These are phyloP conservation scores for Didymella pomorum DNA, from an alignment of 2,329 filamentous ascomycete genomes.

Conservation along the genomic window DNA sequence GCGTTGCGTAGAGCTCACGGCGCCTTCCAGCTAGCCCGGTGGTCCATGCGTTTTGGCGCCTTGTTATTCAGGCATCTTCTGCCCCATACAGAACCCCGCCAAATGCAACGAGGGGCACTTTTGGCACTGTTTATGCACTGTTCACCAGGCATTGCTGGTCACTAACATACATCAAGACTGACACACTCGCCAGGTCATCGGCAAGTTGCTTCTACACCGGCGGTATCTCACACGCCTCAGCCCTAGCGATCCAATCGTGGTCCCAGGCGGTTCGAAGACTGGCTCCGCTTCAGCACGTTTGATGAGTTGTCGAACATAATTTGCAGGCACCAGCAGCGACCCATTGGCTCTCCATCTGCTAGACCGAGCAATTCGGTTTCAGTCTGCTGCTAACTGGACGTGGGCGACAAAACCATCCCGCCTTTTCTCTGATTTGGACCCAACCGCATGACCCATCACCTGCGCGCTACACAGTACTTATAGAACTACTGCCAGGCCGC, in stretches of 20 bases:
- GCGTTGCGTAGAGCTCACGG: constrained; percentile 40
- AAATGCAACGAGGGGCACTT: constrained; percentile 16
- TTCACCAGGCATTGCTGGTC: constrained; percentile 1
- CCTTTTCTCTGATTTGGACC: constrained; percentile 33
- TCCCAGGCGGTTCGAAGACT: constrained; percentile 28
- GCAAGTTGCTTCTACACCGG: constrained; percentile 11
- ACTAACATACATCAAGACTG: background rate
- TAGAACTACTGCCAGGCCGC: constrained; percentile 35
- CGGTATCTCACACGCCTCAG: constrained; percentile 11
- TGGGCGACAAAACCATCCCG: constrained; percentile 47
- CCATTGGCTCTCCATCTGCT: constrained; percentile 43
- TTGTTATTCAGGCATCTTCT: constrained; percentile 8
- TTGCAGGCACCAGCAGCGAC: constrained; percentile 32
- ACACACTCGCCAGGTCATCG: background rate
- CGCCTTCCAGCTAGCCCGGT: constrained; percentile 14
- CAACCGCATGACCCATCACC: constrained; percentile 46
- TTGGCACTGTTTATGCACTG: background rate
- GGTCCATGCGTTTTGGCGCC: constrained; percentile 9
- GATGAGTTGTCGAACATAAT: constrained; percentile 50
- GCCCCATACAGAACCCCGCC: constrained; percentile 14
- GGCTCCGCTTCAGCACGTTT: constrained; percentile 42
- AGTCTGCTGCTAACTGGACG: constrained; percentile 44
- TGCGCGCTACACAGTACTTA: constrained; percentile 43
- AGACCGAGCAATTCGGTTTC: constrained; percentile 50
- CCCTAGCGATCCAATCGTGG: constrained; percentile 40